Conservation (phyloP, 768 basidiomycete species). For the Naganishia randhawae region DNA sequence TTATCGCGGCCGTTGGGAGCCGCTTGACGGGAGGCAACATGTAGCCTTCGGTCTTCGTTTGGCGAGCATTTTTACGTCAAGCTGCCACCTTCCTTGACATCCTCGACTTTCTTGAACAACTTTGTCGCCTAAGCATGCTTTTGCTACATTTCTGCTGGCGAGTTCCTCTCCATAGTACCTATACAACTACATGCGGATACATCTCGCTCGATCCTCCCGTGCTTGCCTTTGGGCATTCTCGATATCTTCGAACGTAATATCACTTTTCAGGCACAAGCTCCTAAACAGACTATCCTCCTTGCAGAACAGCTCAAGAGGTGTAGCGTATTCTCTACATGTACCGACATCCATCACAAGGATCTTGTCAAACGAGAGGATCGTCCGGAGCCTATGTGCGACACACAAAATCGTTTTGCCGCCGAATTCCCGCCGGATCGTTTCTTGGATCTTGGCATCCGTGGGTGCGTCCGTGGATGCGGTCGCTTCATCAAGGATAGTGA, state of each 20-base stretch:
- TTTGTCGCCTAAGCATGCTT: no score
- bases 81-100: no score
- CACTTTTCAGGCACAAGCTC: constrained; percentile 77
- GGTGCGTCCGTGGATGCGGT: constrained; percentile 80
- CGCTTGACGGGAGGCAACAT: no score
- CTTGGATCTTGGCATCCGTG: constrained; percentile 82
- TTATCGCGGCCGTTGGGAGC: no score
- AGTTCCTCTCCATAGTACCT: no score
- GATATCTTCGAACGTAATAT: constrained; percentile 70
- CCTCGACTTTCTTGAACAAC: no score
- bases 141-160: no score
- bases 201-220: background rate
- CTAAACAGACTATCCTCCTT: constrained; percentile 65
- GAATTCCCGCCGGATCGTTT: constrained; percentile 82
- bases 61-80: no score
- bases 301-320: constrained; percentile 63
- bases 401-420: constrained; percentile 75
- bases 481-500: constrained; percentile 72
- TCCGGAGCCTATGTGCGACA: constrained; percentile 77
- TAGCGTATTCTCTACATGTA: constrained; percentile 73
- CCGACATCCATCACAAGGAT: constrained; percentile 83
- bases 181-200: background rate
- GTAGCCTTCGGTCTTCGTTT: no score
- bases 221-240: constrained; percentile 42
- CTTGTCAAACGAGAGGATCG: constrained; percentile 81